Base-by-base conservation (phyloP, 2,329 filamentous ascomycete species). In the Helotiales sp. region DNA sequence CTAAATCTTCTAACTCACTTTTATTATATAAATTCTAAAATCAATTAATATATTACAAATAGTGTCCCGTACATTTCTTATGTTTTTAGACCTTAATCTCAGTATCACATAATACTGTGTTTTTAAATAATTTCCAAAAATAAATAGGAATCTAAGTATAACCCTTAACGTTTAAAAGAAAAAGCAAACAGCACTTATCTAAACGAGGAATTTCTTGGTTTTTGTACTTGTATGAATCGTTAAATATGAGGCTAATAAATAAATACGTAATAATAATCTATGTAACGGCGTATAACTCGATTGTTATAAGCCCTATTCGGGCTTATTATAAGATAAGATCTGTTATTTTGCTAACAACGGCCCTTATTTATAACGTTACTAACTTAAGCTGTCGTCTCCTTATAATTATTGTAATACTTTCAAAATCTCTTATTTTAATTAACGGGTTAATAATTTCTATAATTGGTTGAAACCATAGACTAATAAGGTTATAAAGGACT, bases 41-140 rank as follows among this genome's bases (percentile, higher is more conserved):
- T 58, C 73, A 74, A n/a, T 69, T 70, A 58, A 64, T 40, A 32
- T 76, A 75, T 22, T 64, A 64, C 59, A 77, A 73, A 57, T 64
- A 28, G 61, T 78, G 74, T 30, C 59, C 68, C 37, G 61, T 61
- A 64, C 74, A 77, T 3, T 70, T 43, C 28, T 70, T 71, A 69
- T 78, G 75, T 57, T 50, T 49, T 43, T 74, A 73, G 6, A 78
- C 74, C 55, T 76, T 72, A 10, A 78, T 57, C 61, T 78, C 74
- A 45, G 72, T 72, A 66, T 77, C 72, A 61, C 71, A 73, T 8
- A 74, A 40, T 20, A 58, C 64, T 54, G 74, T 77, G 52, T 52
- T 66, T 13, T 77, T 76, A 66, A 78, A 76, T 61, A 76, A 76
- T 40, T 37, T 71, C 77, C 75, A 79, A 58, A 74, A 74, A 54